Conservation (phyloP, 2,329 filamentous ascomycete species). For the Falciphora oryzae region DNA sequence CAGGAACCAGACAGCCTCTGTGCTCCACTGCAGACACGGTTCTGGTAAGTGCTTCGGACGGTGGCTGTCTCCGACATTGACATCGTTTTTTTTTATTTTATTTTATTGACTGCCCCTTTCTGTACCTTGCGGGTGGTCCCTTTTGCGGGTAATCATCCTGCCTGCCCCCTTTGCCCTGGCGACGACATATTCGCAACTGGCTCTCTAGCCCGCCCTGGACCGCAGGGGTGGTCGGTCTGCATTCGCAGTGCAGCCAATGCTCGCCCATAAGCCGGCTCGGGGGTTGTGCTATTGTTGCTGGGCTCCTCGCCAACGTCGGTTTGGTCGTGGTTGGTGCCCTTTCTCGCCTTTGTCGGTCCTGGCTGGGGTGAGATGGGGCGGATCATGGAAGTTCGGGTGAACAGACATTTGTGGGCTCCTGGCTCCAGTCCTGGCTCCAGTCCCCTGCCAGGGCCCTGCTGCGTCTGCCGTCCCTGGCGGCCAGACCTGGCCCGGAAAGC, state of each 20-base stretch:
- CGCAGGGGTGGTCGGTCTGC: neutral
- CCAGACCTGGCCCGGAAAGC: neutral
- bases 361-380: neutral
- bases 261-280: neutral
- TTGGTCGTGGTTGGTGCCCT: neutral
- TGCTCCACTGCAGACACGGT: too few species aligned
- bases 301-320: neutral
- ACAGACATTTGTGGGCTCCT: neutral
- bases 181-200: too few species aligned
- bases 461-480: neutral
- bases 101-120: too few species aligned
- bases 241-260: neutral
- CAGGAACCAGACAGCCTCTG: too few species aligned
- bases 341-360: neutral
- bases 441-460: neutral
- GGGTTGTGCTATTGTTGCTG: neutral
- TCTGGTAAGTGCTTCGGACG: too few species aligned
- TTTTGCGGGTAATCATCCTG: neutral
- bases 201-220: too few species aligned
- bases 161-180: too few species aligned
- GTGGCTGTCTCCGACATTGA: too few species aligned
- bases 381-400: neutral
- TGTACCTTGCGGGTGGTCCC: too few species aligned
- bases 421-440: neutral
- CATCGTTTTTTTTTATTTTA: too few species aligned